Base-by-base conservation (phyloP, 768 basidiomycete genomes). In the Boletus subparvulus region DNA sequence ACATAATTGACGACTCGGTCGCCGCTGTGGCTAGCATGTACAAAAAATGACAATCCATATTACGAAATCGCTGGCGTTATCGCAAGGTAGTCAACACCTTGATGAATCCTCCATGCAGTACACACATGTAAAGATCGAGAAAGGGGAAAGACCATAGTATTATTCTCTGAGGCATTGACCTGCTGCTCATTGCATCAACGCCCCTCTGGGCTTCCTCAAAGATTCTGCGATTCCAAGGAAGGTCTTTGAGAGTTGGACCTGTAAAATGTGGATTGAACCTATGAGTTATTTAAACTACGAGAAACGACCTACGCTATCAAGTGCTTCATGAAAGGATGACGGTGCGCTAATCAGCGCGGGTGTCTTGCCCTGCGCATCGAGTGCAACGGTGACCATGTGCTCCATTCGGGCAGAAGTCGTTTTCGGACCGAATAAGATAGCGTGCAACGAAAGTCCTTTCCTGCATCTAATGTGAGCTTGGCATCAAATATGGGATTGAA, bases 181-280 rank as follows among this genome's bases (percentile, higher is more conserved):
- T 6, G 9, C 32, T n/a, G 32, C 16, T 64, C 65, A 64, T 50
- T 70, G 64, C 58, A 83, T 64, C 53, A 84, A 63, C 16, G 77
- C 73, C 7, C 79, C 83, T 59, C 83, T 69, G 11, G 82, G 76
- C 56, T 77, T 83, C 63, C 73, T 76, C 69, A 84, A 64, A 0
- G 83, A 83, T 54, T 82, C 80, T 0, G 84, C 83, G 47, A 84
- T 77, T 19, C 78, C 77, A 30, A 83, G 69, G 76, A 85, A 85
- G 7, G 83, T 78, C 47, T 80, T 70, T 1, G 83, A 77, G 12
- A 84, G 72, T 54, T 74, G 76, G 26, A 83, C 73, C 83, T 84
- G 56, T 21, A 33, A 24, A 30, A 55, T 3, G 12, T 30, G 9
- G 19, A 48, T 58, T 47, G 2, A 42, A 17, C 3, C 4, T 6